Conservation (phyloP, 306 rosid genomes). For the Betula pendula region DNA sequence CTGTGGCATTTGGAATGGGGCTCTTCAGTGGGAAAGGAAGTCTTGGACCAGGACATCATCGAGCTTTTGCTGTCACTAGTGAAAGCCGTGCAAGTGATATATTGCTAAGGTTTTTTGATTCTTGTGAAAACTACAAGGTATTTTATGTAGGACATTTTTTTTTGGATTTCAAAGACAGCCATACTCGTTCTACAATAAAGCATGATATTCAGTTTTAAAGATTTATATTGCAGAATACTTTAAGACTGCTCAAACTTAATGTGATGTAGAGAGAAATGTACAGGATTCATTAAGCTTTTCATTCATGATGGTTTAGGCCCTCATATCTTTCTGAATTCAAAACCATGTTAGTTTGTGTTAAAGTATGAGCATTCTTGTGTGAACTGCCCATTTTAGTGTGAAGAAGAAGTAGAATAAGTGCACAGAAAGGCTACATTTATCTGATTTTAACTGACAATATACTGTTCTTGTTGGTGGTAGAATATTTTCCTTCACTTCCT, state of each 20-base stretch:
- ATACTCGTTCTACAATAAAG: slow-evolving; percentile 12
- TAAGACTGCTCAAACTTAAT: background rate
- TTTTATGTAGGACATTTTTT: slow-evolving; percentile 20
- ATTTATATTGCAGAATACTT: background rate
- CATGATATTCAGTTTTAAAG: slow-evolving; percentile 1
- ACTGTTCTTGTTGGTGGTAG: background rate
- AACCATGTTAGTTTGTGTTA: slow-evolving; percentile 5
- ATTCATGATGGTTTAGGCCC: background rate
- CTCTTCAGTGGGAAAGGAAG: slow-evolving; percentile 74
- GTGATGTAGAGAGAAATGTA: background rate
- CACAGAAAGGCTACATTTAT: background rate
- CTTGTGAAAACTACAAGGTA: slow-evolving; percentile 86
- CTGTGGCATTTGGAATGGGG: slow-evolving; percentile 97
- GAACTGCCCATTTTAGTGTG: background rate
- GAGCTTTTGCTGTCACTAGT: slow-evolving; percentile 83
- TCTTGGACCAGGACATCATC: slow-evolving; percentile 72
- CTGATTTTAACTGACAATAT: background rate
- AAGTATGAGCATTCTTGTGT: background rate
- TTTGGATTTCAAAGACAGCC: slow-evolving; percentile 12
- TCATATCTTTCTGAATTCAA: background rate
- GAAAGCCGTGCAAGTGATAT: slow-evolving; percentile 91
- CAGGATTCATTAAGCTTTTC: slow-evolving; percentile 14
- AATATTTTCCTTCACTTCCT: slow-evolving; percentile 1
- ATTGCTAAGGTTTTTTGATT: slow-evolving; percentile 72
- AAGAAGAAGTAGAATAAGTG: background rate